These are phyloP conservation scores for Phytopythium boreale DNA, from an alignment of 352 stramenopile genomes.

Conservation along the genomic window DNA sequence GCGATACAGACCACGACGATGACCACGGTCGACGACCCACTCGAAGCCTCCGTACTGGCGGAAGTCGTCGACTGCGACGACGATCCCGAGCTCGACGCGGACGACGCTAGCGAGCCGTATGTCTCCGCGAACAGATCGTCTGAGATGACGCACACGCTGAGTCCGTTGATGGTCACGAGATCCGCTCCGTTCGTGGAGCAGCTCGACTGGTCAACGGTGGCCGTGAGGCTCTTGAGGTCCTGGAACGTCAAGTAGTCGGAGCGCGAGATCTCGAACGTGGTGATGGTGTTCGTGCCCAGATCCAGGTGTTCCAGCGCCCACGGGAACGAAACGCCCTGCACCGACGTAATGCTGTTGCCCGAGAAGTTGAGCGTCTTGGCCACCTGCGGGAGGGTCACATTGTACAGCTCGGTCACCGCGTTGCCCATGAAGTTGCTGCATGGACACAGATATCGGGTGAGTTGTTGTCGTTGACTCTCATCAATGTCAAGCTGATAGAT, in stretches of 20 bases:
- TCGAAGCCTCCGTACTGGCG: conserved; percentile 15
- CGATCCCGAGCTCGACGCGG: conserved; percentile 12
- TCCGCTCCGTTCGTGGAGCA: conserved; percentile 47
- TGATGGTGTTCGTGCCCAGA: conserved; percentile 47
- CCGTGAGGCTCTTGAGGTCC: conserved; percentile 38
- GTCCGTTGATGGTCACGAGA: conserved; percentile 27
- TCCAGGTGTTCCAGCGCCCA: conserved; percentile 42
- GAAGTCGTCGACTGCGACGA: conserved; percentile 23
- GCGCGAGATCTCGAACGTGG: conserved; percentile 62
- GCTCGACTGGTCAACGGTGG: conserved; percentile 32
- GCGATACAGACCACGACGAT: conserved; percentile 58
- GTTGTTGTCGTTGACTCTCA: not conserved
- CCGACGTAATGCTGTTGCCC: conserved; percentile 50
- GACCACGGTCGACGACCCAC: conserved; percentile 38
- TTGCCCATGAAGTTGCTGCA: conserved; percentile 8
- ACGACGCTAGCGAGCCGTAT: conserved; percentile 25
- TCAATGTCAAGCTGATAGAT: not conserved
- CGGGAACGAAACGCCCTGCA: conserved; percentile 57
- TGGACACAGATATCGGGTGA: not conserved
- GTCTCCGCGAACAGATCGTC: conserved; percentile 51
- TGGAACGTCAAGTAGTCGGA: conserved; percentile 60
- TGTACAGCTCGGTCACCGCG: conserved; percentile 25
- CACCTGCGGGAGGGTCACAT: conserved; percentile 46
- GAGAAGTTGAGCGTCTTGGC: conserved; percentile 54
- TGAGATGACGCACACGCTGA: conserved; percentile 58